A percentile compares a stretch with the other conserved stretches of the same genome.
These are phyloP conservation scores for Bondarzewia mesenterica DNA, from an alignment of 1,284 basidiomycete species.

Conservation along the genomic window DNA sequence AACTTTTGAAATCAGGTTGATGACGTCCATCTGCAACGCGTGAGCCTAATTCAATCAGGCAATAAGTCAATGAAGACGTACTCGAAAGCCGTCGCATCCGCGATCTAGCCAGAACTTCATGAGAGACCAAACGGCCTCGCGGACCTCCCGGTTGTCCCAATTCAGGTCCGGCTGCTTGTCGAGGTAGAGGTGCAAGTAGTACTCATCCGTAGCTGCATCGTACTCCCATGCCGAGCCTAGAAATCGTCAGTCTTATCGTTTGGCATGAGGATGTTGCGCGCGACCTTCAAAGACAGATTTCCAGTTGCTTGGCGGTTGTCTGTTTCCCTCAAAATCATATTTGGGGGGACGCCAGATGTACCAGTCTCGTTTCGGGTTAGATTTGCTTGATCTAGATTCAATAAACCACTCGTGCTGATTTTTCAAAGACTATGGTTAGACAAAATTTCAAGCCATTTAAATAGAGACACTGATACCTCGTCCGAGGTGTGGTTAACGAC, in stretches of 20 bases:
- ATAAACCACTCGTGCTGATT: slow-evolving; percentile 63
- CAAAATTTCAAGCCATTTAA: too few species aligned
- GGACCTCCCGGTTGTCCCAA: slow-evolving; percentile 63
- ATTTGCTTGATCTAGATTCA: slow-evolving; percentile 50
- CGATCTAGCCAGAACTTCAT: slow-evolving; percentile 72
- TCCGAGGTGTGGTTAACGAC: slow-evolving; percentile 79
- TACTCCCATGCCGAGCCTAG: slow-evolving; percentile 69
- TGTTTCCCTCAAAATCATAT: slow-evolving; percentile 41
- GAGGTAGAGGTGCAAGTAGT: slow-evolving; percentile 69
- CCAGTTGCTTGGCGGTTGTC: slow-evolving; percentile 73
- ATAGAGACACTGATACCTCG: slow-evolving; percentile 31
- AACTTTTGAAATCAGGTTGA: slow-evolving; percentile 61
- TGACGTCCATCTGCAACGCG: slow-evolving; percentile 51
- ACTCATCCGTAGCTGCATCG: slow-evolving; percentile 61
- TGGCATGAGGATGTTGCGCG: neutral
- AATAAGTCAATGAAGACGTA: slow-evolving; percentile 16
- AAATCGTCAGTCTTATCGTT: neutral
- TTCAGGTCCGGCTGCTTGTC: slow-evolving; percentile 73
- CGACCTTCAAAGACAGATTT: slow-evolving; percentile 56
- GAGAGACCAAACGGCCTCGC: slow-evolving; percentile 54
- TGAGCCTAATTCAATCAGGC: neutral
- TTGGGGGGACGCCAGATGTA: slow-evolving; percentile 70
- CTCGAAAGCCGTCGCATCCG: slow-evolving; percentile 71
- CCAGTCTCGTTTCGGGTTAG: slow-evolving; percentile 60
- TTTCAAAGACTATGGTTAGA: slow-evolving; percentile 15